Percentiles rank a stretch among this genome's conserved stretches.
Conservation (phyloP, 768 basidiomycete species). For the Lentinula sp. region DNA sequence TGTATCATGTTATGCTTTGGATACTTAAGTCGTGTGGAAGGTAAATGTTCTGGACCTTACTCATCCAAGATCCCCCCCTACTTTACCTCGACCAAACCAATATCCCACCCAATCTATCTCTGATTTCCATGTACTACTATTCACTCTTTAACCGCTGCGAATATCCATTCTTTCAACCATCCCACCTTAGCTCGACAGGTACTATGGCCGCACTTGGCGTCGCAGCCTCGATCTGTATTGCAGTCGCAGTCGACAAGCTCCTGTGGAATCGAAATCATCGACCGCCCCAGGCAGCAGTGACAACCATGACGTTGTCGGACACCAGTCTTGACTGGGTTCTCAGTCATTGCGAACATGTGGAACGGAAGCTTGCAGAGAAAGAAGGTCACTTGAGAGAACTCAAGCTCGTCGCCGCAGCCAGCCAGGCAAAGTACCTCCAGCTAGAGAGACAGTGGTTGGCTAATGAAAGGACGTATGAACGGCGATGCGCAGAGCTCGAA, state of each 20-base stretch:
- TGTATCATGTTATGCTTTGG: too few relatives aligned
- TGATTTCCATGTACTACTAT: background rate
- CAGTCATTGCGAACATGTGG: background rate
- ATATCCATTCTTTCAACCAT: background rate
- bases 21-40: background rate
- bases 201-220: background rate
- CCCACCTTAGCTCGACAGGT: background rate
- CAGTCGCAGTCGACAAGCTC: background rate
- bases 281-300: background rate
- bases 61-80: too few relatives aligned
- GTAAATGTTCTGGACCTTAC: background rate
- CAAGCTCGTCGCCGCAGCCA: background rate
- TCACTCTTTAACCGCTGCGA: background rate
- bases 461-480: constrained; percentile 1
- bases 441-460: constrained; percentile 3
- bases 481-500: constrained; percentile 1
- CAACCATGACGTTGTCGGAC: background rate
- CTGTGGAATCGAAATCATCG: background rate
- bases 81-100: background rate
- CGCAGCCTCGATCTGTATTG: background rate
- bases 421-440: constrained; percentile 5
- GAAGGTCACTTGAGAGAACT: constrained; percentile 1
- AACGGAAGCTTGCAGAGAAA: background rate
- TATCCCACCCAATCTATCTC: background rate
- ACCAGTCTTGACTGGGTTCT: constrained; percentile 1